Evolutionary conservation across 2,329 filamentous ascomycete species (phyloP), one percentile per base, ranked within the genome.

Genomic region (Xylariaceae sp.): DNA sequence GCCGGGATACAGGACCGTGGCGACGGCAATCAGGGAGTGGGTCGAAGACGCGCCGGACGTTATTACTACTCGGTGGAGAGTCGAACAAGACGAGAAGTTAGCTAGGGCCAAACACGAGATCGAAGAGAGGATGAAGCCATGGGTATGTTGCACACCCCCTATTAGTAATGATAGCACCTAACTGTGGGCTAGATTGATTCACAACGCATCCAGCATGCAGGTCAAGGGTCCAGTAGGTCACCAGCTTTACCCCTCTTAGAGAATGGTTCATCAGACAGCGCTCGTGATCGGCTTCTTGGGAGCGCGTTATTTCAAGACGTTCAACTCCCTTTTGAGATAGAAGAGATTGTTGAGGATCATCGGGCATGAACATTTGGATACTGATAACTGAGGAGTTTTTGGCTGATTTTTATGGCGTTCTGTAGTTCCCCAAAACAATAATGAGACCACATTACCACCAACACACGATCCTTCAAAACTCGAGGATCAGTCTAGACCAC

Each of bases 1-100:
- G 0, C 86, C 89, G 0, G 89, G 89, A 0, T 93, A 87, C 67
- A 70, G 76, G 4, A 80, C 76, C 10, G 70, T 85, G 14, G 75
- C 79, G 2, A 78, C 74, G 1, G 75, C 80, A 12, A 74, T 85
- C 7, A 72, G 74, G 2, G 76, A 81, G 44, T 85, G 82, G 81
- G 73, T 79, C 9, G 70, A 73, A 1, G 81, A 83, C 47, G 83
- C 86, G 0, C 82, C 82, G 1, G 68, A 74, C 1, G 75, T 82
- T 7, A 83, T 89, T 45, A 65, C 73, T 7, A 76, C 77, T 12
- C 79, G 86, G 19, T 90, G 87, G 87, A 70, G 76, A 6, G 76
- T 84, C 20, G 87, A 89, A 64, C 78, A 80, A 18, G 80, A 83
- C 46, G 81, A 85, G 40, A 77, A 75, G 37, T 66, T 73, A 6